Evolutionary conservation across 148 eudicot genomes (phyloP), one percentile per base, ranked within the genome.

Genomic region (Rheum nobile): DNA sequence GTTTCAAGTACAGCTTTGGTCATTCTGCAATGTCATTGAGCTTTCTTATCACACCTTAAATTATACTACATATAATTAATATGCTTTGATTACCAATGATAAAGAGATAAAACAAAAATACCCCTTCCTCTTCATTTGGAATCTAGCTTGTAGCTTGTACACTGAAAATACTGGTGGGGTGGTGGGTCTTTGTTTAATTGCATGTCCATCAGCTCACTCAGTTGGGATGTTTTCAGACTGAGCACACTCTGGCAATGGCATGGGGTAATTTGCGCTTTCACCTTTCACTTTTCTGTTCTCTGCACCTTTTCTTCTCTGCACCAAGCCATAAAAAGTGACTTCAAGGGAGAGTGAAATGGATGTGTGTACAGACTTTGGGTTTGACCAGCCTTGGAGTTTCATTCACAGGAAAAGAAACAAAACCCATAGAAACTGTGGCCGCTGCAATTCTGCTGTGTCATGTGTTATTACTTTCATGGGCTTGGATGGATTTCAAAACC

Each of bases 241-340:
- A 63, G 13, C 37, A 10, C 1, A 17, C 4, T 72, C 70, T 82
- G 79, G 79, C 0, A 16, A 31, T 72, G 4, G 1, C 5, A 32
- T 43, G 22, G 34, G 39, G 70, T 14, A 31, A 65, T 31, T 31
- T 34, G 61, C 39, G n/a, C 48, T 55, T 17, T 43, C 75, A 32
- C 77, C 75, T 78, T 63, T 88, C 78, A 81, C 89, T 80, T 71
- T 71, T 84, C 82, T 75, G 34, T 77, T 34, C 46, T 26, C 76
- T 76, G 26, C 21, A 70, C 29, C 48, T 32, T 38, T 67, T 67
- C 43, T 63, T 63, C 68, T 63, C 52, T 73, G 77, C 77, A 47
- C 74, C 37, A 48, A 50, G 65, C 65, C 65, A 57, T 24, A 19
- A 59, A 59, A 59, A 14, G 67, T 65, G 70, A 65, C 39, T 31